Conservation (phyloP, 2,329 filamentous ascomycete species). For the Talaromyces funiculosus region DNA sequence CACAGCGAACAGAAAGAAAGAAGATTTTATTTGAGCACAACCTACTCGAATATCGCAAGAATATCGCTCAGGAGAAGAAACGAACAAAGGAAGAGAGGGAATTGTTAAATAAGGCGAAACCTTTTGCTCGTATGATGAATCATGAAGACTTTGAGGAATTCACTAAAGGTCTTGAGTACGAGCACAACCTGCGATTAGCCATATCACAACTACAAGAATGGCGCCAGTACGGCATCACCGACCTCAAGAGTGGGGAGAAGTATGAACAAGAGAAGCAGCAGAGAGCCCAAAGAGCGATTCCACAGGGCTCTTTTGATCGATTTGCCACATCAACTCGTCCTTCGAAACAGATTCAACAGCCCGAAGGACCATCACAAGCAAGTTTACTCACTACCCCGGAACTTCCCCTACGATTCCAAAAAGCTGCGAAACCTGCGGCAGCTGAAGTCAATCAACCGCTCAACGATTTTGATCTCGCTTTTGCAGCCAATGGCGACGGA, state of each 20-base stretch:
- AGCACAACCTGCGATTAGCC: slow-evolving; percentile 83
- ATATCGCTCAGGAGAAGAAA: slow-evolving; percentile 84
- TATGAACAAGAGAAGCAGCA: slow-evolving; percentile 84
- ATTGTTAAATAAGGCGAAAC: slow-evolving; percentile 85
- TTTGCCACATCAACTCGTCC: slow-evolving; percentile 64
- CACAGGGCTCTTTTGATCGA: slow-evolving; percentile 80
- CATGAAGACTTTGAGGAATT: slow-evolving; percentile 82
- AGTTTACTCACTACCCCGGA: slow-evolving; percentile 74
- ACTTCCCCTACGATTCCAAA: slow-evolving; percentile 58
- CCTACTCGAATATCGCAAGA: slow-evolving; percentile 88
- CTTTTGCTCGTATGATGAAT: slow-evolving; percentile 96
- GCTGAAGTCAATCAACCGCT: slow-evolving; percentile 26
- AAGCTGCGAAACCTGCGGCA: slow-evolving; percentile 25
- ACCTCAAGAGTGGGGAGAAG: slow-evolving; percentile 79
- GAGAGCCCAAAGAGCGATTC: slow-evolving; percentile 59
- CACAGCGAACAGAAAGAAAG: slow-evolving; percentile 86
- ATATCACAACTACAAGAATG: slow-evolving; percentile 91
- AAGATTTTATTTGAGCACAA: slow-evolving; percentile 96
- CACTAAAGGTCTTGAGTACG: slow-evolving; percentile 77
- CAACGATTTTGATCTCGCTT: slow-evolving; percentile 51
- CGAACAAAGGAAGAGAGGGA: slow-evolving; percentile 93
- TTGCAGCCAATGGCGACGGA: slow-evolving; percentile 46
- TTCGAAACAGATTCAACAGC: slow-evolving; percentile 59
- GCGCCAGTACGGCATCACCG: slow-evolving; percentile 76
- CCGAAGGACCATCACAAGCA: slow-evolving; percentile 70